Base-by-base conservation (phyloP, 139 green algal genomes). In the Mychonastes homosphaera region DNA sequence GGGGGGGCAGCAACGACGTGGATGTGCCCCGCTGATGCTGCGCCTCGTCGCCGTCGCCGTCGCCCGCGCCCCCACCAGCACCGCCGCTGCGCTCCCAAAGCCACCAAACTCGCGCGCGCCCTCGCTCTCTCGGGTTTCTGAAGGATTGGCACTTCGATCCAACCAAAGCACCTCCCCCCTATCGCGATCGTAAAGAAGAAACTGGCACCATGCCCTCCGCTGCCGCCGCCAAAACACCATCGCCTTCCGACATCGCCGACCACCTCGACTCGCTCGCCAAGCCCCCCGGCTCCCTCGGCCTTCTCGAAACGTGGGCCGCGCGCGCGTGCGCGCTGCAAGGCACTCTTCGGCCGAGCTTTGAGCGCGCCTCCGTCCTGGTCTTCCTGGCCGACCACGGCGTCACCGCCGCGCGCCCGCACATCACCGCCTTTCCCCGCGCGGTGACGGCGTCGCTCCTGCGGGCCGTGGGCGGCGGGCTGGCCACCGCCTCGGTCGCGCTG, bases 301-400 rank as follows among this genome's bases (percentile, higher is more conserved):
- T 48, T 1, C 43, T 80, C 16, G 69, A 80, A 35, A 4, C 23
- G 32, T 35, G 7, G 13, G 26, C 21, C 47, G 12, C 13, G 27
- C 24, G 47, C 47, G 35, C 23, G 44, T 52, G 44, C 5, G 56
- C 53, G 12, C 36, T 73, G 29, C 74, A 80, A 38, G 26, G 39
- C 29, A 73, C 59, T 8, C 27, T 76, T 2, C 4, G 36, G 23
- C 73, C 73, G 3, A 6, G 9, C 10, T 6, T 75, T 1, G 44
- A 16, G n/a, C 24, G 29, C 16, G 56, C 70, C 12, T 23, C 23
- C n/a, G 51, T 79, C 2, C 43, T 79, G 3, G 34, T 78, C 2
- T 81, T 79, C 40, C 70, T 54, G 0, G 73, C 69, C 9, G 73
- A 81, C 67, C 73, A 81, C 39, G 73, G 73, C 27, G 26, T 81